A percentile compares a stretch with the other conserved stretches of the same genome.
Evolutionary conservation across 176 grass and related monocot species (phyloP).

Genomic region (Avena insularis): DNA sequence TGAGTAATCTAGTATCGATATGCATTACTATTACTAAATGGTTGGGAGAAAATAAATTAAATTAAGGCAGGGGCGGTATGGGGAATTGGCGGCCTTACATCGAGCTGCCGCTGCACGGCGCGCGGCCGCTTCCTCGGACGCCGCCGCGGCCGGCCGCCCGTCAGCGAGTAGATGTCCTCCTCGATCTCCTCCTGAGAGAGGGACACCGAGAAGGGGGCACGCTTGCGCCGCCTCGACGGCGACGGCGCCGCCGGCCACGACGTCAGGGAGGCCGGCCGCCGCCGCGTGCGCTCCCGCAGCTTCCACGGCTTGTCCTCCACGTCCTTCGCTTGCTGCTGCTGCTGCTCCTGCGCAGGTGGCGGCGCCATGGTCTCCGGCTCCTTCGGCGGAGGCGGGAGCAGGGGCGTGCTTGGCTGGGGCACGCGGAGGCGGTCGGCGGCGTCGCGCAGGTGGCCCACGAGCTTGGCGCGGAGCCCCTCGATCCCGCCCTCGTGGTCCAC

Average conservation of each 20-base stretch:
- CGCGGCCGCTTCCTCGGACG: conserved; percentile 85
- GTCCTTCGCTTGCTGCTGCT: not conserved
- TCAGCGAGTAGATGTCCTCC: conserved; percentile 94
- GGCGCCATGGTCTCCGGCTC: conserved; percentile 11
- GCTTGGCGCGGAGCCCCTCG: conserved; percentile 45
- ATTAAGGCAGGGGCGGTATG: conserved; percentile 28
- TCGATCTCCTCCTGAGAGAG: conserved; percentile 88
- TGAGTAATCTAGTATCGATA: not conserved
- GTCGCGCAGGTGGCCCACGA: conserved; percentile 79
- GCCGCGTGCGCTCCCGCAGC: conserved; percentile 61
- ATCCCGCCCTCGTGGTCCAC: conserved; percentile 34
- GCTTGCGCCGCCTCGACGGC: conserved; percentile 39
- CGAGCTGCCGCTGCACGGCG: conserved; percentile 75
- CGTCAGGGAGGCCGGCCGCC: conserved; percentile 18
- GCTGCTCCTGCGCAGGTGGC: not conserved
- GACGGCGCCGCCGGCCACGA: conserved; percentile 28
- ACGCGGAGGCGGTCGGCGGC: conserved; percentile 58
- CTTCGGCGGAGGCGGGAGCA: not conserved
- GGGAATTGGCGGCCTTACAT: conserved; percentile 68
- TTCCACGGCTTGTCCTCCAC: conserved; percentile 65
- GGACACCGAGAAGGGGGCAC: conserved; percentile 59
- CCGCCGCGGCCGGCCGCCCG: conserved; percentile 75
- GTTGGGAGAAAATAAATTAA: not conserved
- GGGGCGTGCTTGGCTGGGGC: not conserved
- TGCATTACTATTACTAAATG: not conserved